Conservation (phyloP, 805 yeast genomes). For the Yamadazyma philogaea region DNA sequence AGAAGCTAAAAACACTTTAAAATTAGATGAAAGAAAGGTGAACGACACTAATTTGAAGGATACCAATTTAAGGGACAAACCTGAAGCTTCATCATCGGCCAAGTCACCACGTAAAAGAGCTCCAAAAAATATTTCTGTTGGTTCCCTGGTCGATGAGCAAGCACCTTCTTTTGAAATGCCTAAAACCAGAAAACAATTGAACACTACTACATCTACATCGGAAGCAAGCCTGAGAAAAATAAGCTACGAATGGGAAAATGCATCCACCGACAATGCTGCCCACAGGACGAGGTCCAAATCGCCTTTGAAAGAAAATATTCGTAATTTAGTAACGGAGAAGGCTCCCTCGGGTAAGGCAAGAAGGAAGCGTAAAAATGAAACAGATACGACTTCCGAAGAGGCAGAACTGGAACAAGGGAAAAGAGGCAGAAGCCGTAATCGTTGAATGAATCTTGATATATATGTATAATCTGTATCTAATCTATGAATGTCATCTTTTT, state of each 20-base stretch:
- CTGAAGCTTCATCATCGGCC: background rate
- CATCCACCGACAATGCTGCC: constrained; percentile 24
- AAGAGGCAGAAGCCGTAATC: constrained; percentile 18
- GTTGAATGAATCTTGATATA: constrained; percentile 1
- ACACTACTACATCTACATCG: background rate
- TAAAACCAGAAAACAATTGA: background rate
- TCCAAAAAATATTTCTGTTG: constrained; percentile 4
- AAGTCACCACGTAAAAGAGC: constrained; percentile 5
- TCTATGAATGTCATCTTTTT: constrained; percentile 1
- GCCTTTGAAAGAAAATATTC: constrained; percentile 27
- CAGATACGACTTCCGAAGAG: background rate
- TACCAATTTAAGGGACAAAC: background rate
- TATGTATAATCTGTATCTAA: constrained; percentile 5
- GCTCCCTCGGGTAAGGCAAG: constrained; percentile 11
- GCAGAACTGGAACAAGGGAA: constrained; percentile 7
- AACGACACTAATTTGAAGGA: too few species aligned
- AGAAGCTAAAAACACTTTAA: too few species aligned
- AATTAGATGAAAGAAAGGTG: too few species aligned
- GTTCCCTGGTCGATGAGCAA: background rate
- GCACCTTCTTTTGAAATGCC: background rate
- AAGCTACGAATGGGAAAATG: constrained; percentile 1
- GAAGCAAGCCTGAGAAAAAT: constrained; percentile 5
- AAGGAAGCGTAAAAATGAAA: constrained; percentile 11
- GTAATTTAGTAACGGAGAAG: constrained; percentile 18
- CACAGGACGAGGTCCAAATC: constrained; percentile 34